Conservation (phyloP, 345 rosid species). For the Salix arbutifolia region DNA sequence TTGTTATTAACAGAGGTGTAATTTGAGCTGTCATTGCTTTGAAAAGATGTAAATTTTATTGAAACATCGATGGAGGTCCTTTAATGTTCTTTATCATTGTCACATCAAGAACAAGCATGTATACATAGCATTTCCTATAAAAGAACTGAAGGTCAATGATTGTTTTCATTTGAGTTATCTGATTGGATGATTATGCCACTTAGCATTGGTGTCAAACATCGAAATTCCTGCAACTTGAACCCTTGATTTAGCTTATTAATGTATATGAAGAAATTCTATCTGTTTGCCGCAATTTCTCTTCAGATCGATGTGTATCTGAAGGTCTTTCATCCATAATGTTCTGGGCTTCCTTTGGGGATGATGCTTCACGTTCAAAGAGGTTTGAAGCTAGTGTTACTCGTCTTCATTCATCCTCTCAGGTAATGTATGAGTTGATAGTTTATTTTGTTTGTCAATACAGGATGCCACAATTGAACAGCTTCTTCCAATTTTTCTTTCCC, state of each 20-base stretch:
- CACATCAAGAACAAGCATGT: neutral
- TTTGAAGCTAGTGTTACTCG: constrained; percentile 57
- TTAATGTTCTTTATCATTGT: neutral
- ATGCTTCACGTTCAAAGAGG: constrained; percentile 57
- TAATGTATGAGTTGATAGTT: constrained; percentile 13
- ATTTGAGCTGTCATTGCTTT: neutral
- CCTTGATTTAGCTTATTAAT: neutral
- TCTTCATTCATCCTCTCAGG: constrained; percentile 52
- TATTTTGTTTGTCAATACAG: constrained; percentile 32
- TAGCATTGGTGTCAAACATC: neutral
- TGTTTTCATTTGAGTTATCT: neutral
- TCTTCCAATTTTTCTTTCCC: constrained; percentile 93
- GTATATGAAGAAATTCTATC: constrained; percentile 66
- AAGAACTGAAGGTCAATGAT: neutral
- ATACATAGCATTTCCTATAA: neutral
- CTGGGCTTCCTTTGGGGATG: constrained; percentile 87
- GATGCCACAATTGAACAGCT: constrained; percentile 96
- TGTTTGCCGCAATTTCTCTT: constrained; percentile 73
- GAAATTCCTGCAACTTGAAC: neutral
- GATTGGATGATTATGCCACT: neutral
- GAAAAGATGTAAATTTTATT: neutral
- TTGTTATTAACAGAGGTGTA: neutral
- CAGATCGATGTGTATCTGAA: constrained; percentile 72
- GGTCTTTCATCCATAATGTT: constrained; percentile 80
- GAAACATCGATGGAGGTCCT: neutral